Base-by-base conservation (phyloP, 2,329 filamentous ascomycete genomes). In the Byssochlamys sp. region DNA sequence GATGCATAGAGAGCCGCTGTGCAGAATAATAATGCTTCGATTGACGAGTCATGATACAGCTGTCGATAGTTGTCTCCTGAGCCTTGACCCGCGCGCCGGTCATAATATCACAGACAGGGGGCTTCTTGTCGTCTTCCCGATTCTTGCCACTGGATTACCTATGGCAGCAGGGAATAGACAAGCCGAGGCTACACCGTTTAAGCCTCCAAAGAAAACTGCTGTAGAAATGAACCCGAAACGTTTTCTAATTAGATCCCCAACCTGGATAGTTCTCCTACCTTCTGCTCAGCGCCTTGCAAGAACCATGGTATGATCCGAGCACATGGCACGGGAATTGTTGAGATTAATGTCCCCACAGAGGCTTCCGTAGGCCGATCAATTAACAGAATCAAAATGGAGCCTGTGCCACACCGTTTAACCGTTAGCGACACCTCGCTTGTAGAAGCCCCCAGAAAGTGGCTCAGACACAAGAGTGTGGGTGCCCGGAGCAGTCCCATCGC, bases 331-430 rank as follows among this genome's bases (percentile, higher is more conserved):
- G 14, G 27, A 28, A 51, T 25, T 51, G 49, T 51, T 51, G 49
- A 51, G 49, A 51, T 51, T 26, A 51, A 26, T 25, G 49, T 26
- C 49, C 10, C 49, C 49, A 51, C 49, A 45, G 39, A 14, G 39
- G n/a, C n/a, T 45, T 45, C 39, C 49, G 49, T 28, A 28, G 49
- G 27, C 24, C 11, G 49, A 28, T 51, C 35, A 4, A 45, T 19
- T 19, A n/a, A 12, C 2, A 19, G 24, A 26, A 26, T 28, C 49
- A 51, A 24, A 25, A n/a, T 26, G 28, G 53, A 58, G 49, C 31
- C 57, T 25, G 53, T 58, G 11, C 29, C 28, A 19, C 57, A 58
- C 49, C 49, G 49, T 51, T 51, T 45, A 58, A 56, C 39, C 12
- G 39, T 45, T 45, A 45, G 39, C 29, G 12, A 39, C 7, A 45